Evolutionary conservation across 768 basidiomycete species (phyloP), one percentile per base, ranked within the genome.

Genomic region (Suillus tomentosus): DNA sequence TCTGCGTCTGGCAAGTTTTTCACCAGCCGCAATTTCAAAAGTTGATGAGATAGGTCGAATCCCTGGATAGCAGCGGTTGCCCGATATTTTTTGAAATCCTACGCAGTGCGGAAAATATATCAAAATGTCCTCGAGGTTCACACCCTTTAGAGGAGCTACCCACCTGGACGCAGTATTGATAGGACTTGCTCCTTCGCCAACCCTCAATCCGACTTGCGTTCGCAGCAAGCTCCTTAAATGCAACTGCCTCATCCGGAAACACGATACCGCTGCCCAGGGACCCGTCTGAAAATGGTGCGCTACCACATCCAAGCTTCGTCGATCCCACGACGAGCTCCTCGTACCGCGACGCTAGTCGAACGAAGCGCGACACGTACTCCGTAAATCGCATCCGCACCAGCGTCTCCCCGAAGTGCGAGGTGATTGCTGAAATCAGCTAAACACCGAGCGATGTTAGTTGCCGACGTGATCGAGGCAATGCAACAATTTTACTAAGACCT

Each of bases 141-240:
- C 9, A 22, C 5, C n/a, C 15, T 27, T 27, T 24, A 10, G 15
- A 24, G 7, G 43, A 27, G 17, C 8, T 3, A 78, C 85, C 66
- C 67, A 96, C 96, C 76, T 79, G 77, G 62, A 87, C 82, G 69
- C 81, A 90, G 65, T 91, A 84, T 62, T 85, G 82, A 75, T 98
- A 97, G 61, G 85, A 88, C 66, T 85, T 87, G 5, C 93, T 96
- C 72, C 85, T 84, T 66, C 92, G 81, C 96, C 96, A 99, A 9
- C 90, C 96, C 71, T 99, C 97, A 45, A 99, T 94, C 42, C 96
- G 85, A 69, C 87, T 86, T 1, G 89, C 87, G 68, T 95, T 95
- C 39, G 82, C 80, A 48, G 82, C 80, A 61, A 97, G 79, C 73
- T 99, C 96, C 66, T 84, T 85, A 64, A 81, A 70, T 53, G 86